Base-by-base conservation (phyloP, 805 yeast genomes). In the Ogataea allantospora region DNA sequence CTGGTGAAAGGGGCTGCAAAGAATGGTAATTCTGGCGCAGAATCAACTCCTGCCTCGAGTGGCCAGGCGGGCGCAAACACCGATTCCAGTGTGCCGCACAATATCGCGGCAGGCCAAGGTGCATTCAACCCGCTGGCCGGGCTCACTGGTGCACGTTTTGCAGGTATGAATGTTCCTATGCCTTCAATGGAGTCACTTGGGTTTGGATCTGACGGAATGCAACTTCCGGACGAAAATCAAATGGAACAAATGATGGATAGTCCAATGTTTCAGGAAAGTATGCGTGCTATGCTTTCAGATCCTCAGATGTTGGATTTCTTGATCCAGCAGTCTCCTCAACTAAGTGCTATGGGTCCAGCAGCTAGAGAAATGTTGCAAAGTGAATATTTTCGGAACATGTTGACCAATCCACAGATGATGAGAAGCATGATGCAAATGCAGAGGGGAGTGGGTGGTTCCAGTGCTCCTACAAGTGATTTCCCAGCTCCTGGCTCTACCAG, bases 201-300 rank as follows among this genome's bases (percentile, higher is more conserved):
- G 11, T 88, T 91, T 66, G 96, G 96, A 1, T 89, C 96, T 18
- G 97, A 89, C 60, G 98, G 97, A 12, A 77, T 83, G 86, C 77
- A 75, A 30, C 66, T 81, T 52, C 89, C 95, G 9, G 80, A 78
- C 50, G 83, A 86, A 32, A 89, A 83, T 34, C 88, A 85, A 45
- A 58, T 91, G 63, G 67, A 77, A 23, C 68, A 72, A 38, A 78
- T 87, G 84, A 71, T 93, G 81, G 80, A 78, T 13, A 76, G 77
- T 49, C 99, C 98, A 27, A 70, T 77, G 65, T 75, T 86, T 51
- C 89, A 82, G 57, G 88, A 88, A 57, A 73, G 82, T 43, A 77
- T 91, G 86, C 78, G 83, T 57, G 79, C 83, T 33, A 77, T 86
- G 83, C 68, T 88, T 34, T 75, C 81, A 29, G 85, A 89, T 63